Evolutionary conservation across 257 asterid genomes (phyloP), one percentile per base, ranked within the genome.

Genomic region (Capsicum baccatum): DNA sequence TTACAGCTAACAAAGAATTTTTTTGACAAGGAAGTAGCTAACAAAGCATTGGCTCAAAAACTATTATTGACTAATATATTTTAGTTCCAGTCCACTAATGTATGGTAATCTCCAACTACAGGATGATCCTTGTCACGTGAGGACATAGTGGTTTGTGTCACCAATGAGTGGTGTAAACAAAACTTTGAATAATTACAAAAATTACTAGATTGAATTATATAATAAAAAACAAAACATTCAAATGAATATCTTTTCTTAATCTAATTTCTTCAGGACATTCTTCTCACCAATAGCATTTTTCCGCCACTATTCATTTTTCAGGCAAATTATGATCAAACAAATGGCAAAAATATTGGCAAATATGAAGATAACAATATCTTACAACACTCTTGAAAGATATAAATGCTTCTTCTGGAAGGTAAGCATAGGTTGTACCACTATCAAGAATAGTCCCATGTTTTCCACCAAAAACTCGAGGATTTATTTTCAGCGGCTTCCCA

Each of bases 381-480:
- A 96, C 97, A 44, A 98, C 95, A 87, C 87, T 90, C 86, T 93
- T 96, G 76, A 96, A 92, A 83, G 95, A 91, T 66, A 17, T 68
- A 88, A 94, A 96, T 87, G 97, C 98, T 71, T 81, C 90, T 90
- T 94, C 94, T 3, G 99, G 99, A 81, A 94, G 91, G 88, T 94
- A 96, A 70, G 98, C 98, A 89, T 94, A 96, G 79, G 99, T 96
- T 84, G 99, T 96, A 83, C 99, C 98, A 58, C 99, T 96, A 88
- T 96, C 99, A 85, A 96, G 91, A 60, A 94, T 94, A 48, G 94
- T 91, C 87, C 99, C 99, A 84, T 93, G 97, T 84, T 93, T 94
- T 62, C 95, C 94, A 89, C 94, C 97, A 87, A 96, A 96, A 60
- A 92, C 90, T 70, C 54, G 88, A 57, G 92, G 93, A 88, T 89